Evolutionary conservation across 2,329 filamentous ascomycete species (phyloP).

Genomic region (Akanthomyces muscarius): DNA sequence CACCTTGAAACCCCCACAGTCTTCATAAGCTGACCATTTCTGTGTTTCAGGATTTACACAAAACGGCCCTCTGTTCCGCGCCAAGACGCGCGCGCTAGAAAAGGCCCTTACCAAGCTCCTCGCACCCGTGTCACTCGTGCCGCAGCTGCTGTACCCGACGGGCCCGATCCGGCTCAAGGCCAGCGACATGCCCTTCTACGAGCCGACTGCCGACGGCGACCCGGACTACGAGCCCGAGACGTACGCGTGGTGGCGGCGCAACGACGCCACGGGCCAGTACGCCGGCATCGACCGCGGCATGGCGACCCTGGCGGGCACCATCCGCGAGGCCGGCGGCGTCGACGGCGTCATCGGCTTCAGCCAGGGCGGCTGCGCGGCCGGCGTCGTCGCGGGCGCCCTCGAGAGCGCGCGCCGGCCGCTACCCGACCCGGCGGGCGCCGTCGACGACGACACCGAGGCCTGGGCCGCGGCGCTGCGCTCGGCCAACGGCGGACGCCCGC

Average conservation of each 20-base stretch:
- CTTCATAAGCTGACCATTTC: neutral
- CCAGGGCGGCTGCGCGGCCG: constrained; percentile 71
- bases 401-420: constrained; percentile 42
- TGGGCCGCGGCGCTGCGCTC: constrained; percentile 46
- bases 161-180: constrained; percentile 60
- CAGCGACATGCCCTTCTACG: constrained; percentile 67
- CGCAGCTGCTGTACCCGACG: constrained; percentile 63
- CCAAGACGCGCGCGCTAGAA: constrained; percentile 82
- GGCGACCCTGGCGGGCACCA: constrained; percentile 53
- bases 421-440: constrained; percentile 27
- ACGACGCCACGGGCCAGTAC: constrained; percentile 62
- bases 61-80: constrained; percentile 77
- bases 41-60: constrained; percentile 71
- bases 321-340: constrained; percentile 62
- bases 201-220: constrained; percentile 39
- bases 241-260: constrained; percentile 78
- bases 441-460: constrained; percentile 25
- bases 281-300: constrained; percentile 67
- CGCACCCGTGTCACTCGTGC: constrained; percentile 50
- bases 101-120: constrained; percentile 77
- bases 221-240: constrained; percentile 56
- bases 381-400: constrained; percentile 67
- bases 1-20: neutral
- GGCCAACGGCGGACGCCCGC: constrained; percentile 46
- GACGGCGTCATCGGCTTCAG: constrained; percentile 80